Evolutionary conservation across 371 early-diverging fungal species (phyloP).

Genomic region (Sanchytrium tribonematis): DNA sequence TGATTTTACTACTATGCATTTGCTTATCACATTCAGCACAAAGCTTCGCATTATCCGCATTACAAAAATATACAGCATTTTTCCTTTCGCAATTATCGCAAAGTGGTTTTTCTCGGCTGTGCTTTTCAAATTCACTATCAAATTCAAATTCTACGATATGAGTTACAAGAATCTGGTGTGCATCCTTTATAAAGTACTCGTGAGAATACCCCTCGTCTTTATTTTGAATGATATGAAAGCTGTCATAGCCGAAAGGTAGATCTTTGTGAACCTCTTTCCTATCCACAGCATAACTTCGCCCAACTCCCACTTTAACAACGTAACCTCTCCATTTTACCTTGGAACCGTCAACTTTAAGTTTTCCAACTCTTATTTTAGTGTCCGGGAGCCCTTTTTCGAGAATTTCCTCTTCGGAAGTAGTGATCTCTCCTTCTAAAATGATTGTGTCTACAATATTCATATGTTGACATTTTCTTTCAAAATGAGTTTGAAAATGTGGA

Average conservation of each 20-base stretch:
- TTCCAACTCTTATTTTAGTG: slow-evolving; percentile 4
- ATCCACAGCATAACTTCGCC: slow-evolving; percentile 13
- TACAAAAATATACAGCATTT: slow-evolving; percentile 19
- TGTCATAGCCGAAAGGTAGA: slow-evolving; percentile 22
- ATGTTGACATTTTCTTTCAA: slow-evolving; percentile 19
- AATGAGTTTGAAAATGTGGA: slow-evolving; percentile 17
- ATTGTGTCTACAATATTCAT: background rate
- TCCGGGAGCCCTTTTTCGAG: slow-evolving; percentile 15
- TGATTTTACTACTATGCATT: slow-evolving; percentile 19
- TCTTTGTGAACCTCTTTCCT: slow-evolving; percentile 3
- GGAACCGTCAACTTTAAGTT: slow-evolving; percentile 1
- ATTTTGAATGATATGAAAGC: slow-evolving; percentile 16
- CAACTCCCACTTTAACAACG: slow-evolving; percentile 18
- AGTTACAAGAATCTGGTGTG: slow-evolving; percentile 16
- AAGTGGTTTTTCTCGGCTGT: slow-evolving; percentile 18
- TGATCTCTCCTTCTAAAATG: slow-evolving; percentile 1
- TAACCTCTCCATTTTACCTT: slow-evolving; percentile 11
- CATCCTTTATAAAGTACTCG: slow-evolving; percentile 15
- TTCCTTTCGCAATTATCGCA: slow-evolving; percentile 26
- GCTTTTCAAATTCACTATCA: slow-evolving; percentile 13
- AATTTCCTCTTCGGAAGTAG: slow-evolving; percentile 23
- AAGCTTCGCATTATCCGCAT: slow-evolving; percentile 21
- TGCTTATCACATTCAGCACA: slow-evolving; percentile 22
- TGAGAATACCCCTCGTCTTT: slow-evolving; percentile 10
- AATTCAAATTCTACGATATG: slow-evolving; percentile 21